A percentile compares a stretch with the other conserved stretches of the same genome.
Conservation (phyloP, 2,329 filamentous ascomycete species). For the Herpotrichia juniperi region DNA sequence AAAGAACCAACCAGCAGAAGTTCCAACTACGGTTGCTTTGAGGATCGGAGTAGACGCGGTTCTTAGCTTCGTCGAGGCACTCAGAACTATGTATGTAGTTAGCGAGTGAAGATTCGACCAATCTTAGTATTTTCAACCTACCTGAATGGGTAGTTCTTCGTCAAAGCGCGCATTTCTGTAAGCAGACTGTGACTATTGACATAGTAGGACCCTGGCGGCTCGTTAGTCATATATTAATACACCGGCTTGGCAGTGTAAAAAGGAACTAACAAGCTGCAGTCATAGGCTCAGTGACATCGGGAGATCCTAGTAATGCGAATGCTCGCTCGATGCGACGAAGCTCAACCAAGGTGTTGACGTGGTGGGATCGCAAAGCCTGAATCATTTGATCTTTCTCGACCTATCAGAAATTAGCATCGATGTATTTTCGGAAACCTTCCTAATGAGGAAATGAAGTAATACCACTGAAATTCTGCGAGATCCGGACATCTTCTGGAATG, state of each 20-base stretch:
- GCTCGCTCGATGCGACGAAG: slow-evolving; percentile 73
- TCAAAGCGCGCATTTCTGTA: slow-evolving; percentile 71
- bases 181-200: slow-evolving; percentile 73
- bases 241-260: neutral
- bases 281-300: slow-evolving; percentile 70
- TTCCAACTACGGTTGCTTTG: slow-evolving; percentile 76
- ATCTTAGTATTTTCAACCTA: slow-evolving; percentile 12
- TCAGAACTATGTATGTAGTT: slow-evolving; percentile 55
- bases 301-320: slow-evolving; percentile 63
- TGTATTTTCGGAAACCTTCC: neutral
- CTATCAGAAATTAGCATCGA: slow-evolving; percentile 31
- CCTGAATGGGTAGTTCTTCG: slow-evolving; percentile 69
- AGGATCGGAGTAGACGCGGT: slow-evolving; percentile 67
- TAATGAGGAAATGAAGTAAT: slow-evolving; percentile 7
- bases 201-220: slow-evolving; percentile 62
- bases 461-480: slow-evolving; percentile 32
- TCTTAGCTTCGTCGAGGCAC: slow-evolving; percentile 69
- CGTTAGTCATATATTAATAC: slow-evolving; percentile 2
- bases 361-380: slow-evolving; percentile 67
- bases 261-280: slow-evolving; percentile 67
- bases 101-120: neutral
- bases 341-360: slow-evolving; percentile 75
- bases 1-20: slow-evolving; percentile 73
- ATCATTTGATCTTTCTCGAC: slow-evolving; percentile 63
- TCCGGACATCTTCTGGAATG: slow-evolving; percentile 32